Conservation (phyloP, 2,329 filamentous ascomycete species). For the Sclerotinia spermophila region DNA sequence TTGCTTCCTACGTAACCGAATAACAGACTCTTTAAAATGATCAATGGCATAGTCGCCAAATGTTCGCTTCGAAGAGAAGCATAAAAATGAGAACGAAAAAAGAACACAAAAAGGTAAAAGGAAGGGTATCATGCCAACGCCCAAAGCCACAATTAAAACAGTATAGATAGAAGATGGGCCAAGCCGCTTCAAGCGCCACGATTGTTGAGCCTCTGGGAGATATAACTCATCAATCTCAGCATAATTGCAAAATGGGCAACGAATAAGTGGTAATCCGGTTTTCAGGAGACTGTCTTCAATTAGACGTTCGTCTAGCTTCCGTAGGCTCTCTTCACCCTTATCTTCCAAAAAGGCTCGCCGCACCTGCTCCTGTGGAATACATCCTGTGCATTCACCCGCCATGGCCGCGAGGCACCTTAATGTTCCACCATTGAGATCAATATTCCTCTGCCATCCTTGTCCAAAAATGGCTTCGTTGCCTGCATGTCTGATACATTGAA, state of each 20-base stretch:
- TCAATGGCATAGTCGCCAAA: slow-evolving; percentile 42
- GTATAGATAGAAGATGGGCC: slow-evolving; percentile 39
- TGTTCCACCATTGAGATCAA: slow-evolving; percentile 68
- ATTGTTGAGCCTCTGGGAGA: slow-evolving; percentile 51
- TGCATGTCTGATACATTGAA: slow-evolving; percentile 77
- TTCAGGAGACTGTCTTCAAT: slow-evolving; percentile 72
- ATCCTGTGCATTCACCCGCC: slow-evolving; percentile 67
- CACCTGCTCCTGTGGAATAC: slow-evolving; percentile 66
- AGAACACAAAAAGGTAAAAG: slow-evolving; percentile 51
- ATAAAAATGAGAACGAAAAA: slow-evolving; percentile 44
- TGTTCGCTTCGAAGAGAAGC: slow-evolving; percentile 44
- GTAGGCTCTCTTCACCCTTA: slow-evolving; percentile 64
- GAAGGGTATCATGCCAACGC: slow-evolving; percentile 53
- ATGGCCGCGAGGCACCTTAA: slow-evolving; percentile 80
- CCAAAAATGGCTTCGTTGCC: slow-evolving; percentile 88
- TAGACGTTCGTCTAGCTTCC: slow-evolving; percentile 74
- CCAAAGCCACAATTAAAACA: slow-evolving; percentile 46
- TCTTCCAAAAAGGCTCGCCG: slow-evolving; percentile 68
- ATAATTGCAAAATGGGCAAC: slow-evolving; percentile 88
- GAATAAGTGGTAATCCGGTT: slow-evolving; percentile 69
- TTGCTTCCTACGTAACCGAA: slow-evolving; percentile 64
- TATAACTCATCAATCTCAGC: slow-evolving; percentile 82
- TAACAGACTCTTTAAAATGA: slow-evolving; percentile 58
- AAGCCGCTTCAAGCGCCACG: slow-evolving; percentile 54
- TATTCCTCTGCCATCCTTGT: slow-evolving; percentile 82